Conservation (phyloP, 148 eudicot genomes). For the Rheum nobile region DNA sequence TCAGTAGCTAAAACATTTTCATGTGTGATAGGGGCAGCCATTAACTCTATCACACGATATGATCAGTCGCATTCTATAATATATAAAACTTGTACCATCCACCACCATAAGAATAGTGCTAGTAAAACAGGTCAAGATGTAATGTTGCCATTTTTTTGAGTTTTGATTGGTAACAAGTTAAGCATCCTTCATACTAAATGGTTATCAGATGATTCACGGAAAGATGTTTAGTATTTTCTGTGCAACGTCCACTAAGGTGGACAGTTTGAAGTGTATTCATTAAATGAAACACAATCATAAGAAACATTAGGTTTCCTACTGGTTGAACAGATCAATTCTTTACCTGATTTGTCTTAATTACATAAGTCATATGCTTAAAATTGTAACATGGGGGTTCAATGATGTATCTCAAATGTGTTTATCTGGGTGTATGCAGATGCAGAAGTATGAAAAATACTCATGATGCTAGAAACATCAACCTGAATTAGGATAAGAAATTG, state of each 20-base stretch:
- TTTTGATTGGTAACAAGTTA: not conserved
- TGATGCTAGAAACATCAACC: not conserved
- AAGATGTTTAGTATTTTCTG: not conserved
- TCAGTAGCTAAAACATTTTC: not conserved
- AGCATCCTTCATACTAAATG: not conserved
- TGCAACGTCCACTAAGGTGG: not conserved
- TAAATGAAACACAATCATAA: not conserved
- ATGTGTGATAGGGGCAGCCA: slow-evolving; percentile 5
- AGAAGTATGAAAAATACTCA: not conserved
- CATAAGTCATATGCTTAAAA: too few relatives aligned
- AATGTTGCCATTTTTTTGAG: not conserved
- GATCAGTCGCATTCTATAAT: not conserved
- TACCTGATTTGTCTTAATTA: too few relatives aligned
- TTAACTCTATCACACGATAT: not conserved
- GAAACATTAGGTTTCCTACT: not conserved
- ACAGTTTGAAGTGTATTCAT: not conserved
- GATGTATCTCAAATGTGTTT: not conserved
- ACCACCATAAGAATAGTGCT: not conserved
- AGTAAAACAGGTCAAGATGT: not conserved
- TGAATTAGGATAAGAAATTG: not conserved
- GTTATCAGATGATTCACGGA: not conserved
- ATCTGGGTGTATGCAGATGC: not conserved
- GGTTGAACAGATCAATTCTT: not conserved
- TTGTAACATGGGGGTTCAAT: too few relatives aligned
- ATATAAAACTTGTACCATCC: not conserved